Conservation (phyloP, 768 basidiomycete genomes). For the Strobilomyces echinocephalus region DNA sequence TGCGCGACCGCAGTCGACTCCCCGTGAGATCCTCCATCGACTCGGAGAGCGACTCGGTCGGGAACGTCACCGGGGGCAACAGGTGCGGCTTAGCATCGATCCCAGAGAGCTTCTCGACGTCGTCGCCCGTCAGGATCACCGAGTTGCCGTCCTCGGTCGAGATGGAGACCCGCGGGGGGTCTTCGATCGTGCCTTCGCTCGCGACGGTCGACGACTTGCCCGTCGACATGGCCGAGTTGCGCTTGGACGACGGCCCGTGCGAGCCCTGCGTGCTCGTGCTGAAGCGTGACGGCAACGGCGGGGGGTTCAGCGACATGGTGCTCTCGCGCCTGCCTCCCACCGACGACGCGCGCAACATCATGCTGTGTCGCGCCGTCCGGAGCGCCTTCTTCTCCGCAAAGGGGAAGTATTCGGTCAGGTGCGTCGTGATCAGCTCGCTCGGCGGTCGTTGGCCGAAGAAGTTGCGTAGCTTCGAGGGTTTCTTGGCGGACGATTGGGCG, state of each 20-base stretch:
- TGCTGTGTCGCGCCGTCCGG: conserved; percentile 84
- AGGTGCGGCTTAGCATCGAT: conserved; percentile 46
- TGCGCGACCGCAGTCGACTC: conserved; percentile 34
- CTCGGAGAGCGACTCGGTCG: conserved; percentile 75
- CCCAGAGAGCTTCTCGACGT: conserved; percentile 31
- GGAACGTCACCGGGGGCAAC: conserved; percentile 74
- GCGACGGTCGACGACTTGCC: conserved; percentile 32
- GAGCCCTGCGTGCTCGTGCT: conserved; percentile 34
- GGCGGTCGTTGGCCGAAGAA: conserved; percentile 99
- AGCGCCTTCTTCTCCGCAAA: conserved; percentile 87
- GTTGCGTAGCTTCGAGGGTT: conserved; percentile 76
- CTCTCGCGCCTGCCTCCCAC: conserved; percentile 44
- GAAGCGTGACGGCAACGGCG: conserved; percentile 36
- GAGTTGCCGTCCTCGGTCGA: conserved; percentile 70
- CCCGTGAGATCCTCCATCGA: conserved; percentile 58
- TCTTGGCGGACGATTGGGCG: conserved; percentile 26
- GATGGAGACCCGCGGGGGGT: conserved; percentile 68
- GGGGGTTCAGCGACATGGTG: conserved; percentile 40
- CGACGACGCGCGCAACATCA: conserved; percentile 59
- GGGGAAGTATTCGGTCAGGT: conserved; percentile 94
- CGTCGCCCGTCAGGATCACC: conserved; percentile 55
- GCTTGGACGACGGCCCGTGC: conserved; percentile 46
- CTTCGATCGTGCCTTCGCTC: conserved; percentile 33
- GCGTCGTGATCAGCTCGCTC: conserved; percentile 92
- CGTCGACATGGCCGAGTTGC: conserved; percentile 33